phyloP scores from a whole-genome alignment of 2,329 filamentous ascomycete species.

The Periconia sp. region DNA sequence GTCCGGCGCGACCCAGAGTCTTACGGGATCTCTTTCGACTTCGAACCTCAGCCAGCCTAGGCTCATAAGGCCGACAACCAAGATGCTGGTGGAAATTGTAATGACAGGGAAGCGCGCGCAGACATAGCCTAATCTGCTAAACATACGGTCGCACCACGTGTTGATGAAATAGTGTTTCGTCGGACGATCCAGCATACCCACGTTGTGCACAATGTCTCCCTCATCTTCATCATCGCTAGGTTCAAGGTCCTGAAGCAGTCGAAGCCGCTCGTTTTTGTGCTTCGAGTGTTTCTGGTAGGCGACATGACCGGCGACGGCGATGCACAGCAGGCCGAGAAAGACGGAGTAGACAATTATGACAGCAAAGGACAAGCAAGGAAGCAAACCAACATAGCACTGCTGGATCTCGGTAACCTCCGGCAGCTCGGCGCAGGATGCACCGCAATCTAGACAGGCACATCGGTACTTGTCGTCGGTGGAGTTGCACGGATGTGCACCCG shows the following conservation, averaged over 20 bases:
- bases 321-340: conserved; percentile 70
- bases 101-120: conserved; percentile 85
- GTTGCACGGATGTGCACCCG: conserved; percentile 85
- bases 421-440: conserved; percentile 80
- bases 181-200: conserved; percentile 78
- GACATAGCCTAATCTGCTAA: conserved; percentile 78
- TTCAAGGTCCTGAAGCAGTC: conserved; percentile 81
- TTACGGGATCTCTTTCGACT: conserved; percentile 88
- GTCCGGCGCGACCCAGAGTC: conserved; percentile 94
- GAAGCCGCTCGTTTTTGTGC: conserved; percentile 80
- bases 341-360: conserved; percentile 86
- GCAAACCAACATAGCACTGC: conserved; percentile 79
- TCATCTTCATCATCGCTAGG: conserved; percentile 95
- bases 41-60: conserved; percentile 87
- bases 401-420: conserved; percentile 73
- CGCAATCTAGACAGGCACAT: conserved; percentile 94
- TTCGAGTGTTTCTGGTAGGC: conserved; percentile 76
- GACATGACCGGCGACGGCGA: conserved; percentile 74
- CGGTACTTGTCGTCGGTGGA: conserved; percentile 83
- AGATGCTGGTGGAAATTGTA: conserved; percentile 77
- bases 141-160: conserved; percentile 78
- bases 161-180: conserved; percentile 84
- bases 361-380: conserved; percentile 94
- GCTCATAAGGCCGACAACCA: conserved; percentile 79
- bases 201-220: conserved; percentile 78